These are phyloP conservation scores for Sugiyamaella paludigena DNA, from an alignment of 1,139 yeast species.

Conservation along the genomic window DNA sequence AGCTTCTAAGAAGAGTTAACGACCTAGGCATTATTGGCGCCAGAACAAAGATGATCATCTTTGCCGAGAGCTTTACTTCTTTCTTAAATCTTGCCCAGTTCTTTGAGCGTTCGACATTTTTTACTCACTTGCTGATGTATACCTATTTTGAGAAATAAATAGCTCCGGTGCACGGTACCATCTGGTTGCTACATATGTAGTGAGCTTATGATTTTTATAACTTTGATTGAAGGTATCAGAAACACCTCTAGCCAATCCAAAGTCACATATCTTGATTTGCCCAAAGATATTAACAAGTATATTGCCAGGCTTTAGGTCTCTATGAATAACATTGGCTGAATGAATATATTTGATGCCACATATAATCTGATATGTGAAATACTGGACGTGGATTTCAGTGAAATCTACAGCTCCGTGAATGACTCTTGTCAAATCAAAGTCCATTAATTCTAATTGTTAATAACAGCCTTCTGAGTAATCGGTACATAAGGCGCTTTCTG, in stretches of 20 bases:
- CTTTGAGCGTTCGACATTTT: too few species aligned
- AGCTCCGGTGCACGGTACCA: conserved; percentile 97
- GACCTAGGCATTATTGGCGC: conserved; percentile 2
- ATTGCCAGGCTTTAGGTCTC: conserved; percentile 86
- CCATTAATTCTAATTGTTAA: conserved; percentile 71
- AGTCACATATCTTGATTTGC: conserved; percentile 74
- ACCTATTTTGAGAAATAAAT: conserved; percentile 56
- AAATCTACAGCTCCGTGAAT: conserved; percentile 67
- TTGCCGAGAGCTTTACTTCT: too few species aligned
- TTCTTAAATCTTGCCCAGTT: too few species aligned
- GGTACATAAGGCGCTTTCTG: too few species aligned
- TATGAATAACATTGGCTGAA: conserved; percentile 69
- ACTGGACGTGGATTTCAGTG: conserved; percentile 79
- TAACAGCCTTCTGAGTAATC: conserved; percentile 37
- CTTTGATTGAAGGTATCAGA: not conserved
- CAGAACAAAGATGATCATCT: not conserved
- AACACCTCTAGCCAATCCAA: conserved; percentile 68
- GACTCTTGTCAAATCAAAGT: conserved; percentile 73
- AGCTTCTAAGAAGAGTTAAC: too few species aligned
- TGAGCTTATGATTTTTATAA: conserved; percentile 35
- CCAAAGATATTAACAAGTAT: conserved; percentile 73
- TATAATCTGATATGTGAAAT: conserved; percentile 70
- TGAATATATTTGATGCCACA: conserved; percentile 83
- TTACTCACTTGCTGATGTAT: conserved; percentile 37
- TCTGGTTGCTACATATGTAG: conserved; percentile 89